Conservation (phyloP, 2,329 filamentous ascomycete species). For the Elsinoe fawcettii region DNA sequence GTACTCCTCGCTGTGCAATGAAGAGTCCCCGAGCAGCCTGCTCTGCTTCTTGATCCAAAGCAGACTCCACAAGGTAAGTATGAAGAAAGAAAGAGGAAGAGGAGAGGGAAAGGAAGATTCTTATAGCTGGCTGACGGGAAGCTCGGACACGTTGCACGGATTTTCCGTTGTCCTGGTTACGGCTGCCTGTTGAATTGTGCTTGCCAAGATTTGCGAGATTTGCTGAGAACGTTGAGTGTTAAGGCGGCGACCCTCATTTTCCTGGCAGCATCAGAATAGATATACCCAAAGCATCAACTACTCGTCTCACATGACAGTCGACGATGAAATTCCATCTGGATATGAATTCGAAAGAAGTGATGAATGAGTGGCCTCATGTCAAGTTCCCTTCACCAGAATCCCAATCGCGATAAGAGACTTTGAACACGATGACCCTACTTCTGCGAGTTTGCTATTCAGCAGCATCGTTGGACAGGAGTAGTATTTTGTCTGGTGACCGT, state of each 20-base stretch:
- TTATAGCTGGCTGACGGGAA: neutral
- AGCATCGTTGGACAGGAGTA: no score
- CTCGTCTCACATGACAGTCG: no score
- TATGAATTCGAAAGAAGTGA: no score
- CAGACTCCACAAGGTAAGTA: slow-evolving; percentile 3
- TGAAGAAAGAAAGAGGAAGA: neutral
- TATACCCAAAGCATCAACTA: no score
- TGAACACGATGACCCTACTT: no score
- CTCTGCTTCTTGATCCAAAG: neutral
- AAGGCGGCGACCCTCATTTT: neutral
- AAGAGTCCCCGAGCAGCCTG: neutral
- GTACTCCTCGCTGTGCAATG: neutral
- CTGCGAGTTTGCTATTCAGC: no score
- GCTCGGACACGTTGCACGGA: neutral
- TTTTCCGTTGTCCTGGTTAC: neutral
- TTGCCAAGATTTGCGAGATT: neutral
- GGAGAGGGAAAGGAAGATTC: neutral
- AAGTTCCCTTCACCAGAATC: no score
- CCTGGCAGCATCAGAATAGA: neutral
- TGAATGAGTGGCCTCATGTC: no score
- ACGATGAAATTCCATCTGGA: no score
- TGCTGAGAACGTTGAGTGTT: neutral
- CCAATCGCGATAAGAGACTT: no score
- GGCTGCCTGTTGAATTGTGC: neutral
- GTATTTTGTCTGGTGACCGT: no score